Percentiles rank a stretch among this genome's conserved stretches.
These are phyloP conservation scores for Collybia mongolica DNA, from an alignment of 768 basidiomycete species.

Conservation along the genomic window DNA sequence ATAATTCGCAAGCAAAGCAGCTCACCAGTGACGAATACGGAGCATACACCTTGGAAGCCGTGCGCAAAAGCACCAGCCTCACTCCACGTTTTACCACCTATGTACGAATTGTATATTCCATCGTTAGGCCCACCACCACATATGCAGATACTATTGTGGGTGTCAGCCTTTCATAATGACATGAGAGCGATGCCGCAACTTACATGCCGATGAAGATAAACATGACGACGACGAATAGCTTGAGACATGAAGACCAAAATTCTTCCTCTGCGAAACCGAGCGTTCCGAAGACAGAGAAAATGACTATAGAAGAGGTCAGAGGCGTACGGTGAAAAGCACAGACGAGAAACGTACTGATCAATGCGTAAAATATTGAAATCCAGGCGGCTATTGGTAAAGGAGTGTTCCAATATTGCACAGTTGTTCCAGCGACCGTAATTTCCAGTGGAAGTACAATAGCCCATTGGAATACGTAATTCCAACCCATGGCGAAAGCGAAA, in stretches of 20 bases:
- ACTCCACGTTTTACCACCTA: constrained; percentile 36
- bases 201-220: constrained; percentile 46
- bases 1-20: neutral
- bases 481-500: constrained; percentile 49
- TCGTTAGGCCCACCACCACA: constrained; percentile 39
- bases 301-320: constrained; percentile 21
- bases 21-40: constrained; percentile 42
- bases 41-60: constrained; percentile 45
- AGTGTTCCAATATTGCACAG: constrained; percentile 42
- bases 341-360: constrained; percentile 27
- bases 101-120: constrained; percentile 32
- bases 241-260: constrained; percentile 51
- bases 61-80: constrained; percentile 41
- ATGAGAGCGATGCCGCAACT: constrained; percentile 8
- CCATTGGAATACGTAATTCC: constrained; percentile 51
- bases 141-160: constrained; percentile 32
- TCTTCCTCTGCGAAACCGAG: constrained; percentile 49
- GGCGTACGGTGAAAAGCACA: neutral
- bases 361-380: constrained; percentile 44
- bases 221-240: constrained; percentile 43
- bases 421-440: constrained; percentile 43
- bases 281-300: constrained; percentile 40
- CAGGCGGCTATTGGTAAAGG: constrained; percentile 39
- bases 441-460: constrained; percentile 42
- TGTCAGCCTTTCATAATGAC: neutral